Conservation (phyloP, 495 filamentous ascomycete species). For the Elasticomyces elasticus region DNA sequence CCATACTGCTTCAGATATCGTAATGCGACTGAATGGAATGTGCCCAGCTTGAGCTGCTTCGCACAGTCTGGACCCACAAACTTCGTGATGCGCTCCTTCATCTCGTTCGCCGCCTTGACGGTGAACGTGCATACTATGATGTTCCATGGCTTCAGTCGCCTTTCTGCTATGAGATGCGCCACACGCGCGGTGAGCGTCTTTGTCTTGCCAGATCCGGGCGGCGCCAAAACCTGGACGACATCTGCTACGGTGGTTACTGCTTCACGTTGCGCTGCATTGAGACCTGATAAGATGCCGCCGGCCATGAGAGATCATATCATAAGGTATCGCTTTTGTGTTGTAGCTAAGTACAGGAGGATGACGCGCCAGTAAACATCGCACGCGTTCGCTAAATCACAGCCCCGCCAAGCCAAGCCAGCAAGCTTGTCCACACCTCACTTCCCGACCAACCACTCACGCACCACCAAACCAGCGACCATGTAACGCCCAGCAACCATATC, state of each 20-base stretch:
- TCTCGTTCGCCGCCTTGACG: conserved; percentile 91
- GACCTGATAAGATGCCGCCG: conserved; percentile 50
- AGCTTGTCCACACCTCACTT: too few species aligned
- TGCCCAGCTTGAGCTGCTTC: conserved; percentile 74
- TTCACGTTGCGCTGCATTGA: conserved; percentile 74
- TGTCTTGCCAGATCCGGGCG: conserved; percentile 74
- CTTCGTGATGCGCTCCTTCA: conserved; percentile 76
- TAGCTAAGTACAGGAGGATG: conserved; percentile 26
- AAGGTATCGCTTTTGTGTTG: too few species aligned
- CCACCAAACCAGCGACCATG: too few species aligned
- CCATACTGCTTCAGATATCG: conserved; percentile 82
- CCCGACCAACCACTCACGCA: too few species aligned
- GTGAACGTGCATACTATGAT: conserved; percentile 97
- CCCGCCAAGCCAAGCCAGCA: too few species aligned
- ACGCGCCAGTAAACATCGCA: not conserved
- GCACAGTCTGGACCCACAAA: conserved; percentile 70
- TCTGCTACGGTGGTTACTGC: conserved; percentile 72
- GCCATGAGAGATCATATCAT: not conserved
- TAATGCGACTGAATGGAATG: conserved; percentile 89
- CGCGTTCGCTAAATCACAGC: not conserved
- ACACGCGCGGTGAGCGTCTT: conserved; percentile 92
- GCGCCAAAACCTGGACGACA: conserved; percentile 82
- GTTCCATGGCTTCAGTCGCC: conserved; percentile 75
- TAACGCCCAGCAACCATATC: too few species aligned
- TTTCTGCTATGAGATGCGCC: conserved; percentile 79